Evolutionary conservation across 2,329 filamentous ascomycete genomes (phyloP).

Genomic region (Coniella lustricola): DNA sequence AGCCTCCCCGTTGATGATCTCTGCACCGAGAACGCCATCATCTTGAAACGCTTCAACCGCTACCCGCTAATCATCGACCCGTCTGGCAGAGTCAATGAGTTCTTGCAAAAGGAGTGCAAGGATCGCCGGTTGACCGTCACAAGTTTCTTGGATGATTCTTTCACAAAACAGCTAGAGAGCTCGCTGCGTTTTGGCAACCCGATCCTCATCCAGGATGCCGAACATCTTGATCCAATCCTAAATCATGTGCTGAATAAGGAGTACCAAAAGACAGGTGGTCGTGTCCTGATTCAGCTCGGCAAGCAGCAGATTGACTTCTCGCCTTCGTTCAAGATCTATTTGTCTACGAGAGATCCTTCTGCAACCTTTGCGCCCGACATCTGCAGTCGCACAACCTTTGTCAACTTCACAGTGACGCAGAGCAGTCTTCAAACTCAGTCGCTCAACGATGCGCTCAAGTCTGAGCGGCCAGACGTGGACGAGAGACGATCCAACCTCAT

Average conservation of each 20-base stretch:
- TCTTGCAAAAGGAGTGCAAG: slow-evolving; percentile 89
- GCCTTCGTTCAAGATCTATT: slow-evolving; percentile 87
- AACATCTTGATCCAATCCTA: slow-evolving; percentile 92
- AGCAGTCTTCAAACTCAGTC: slow-evolving; percentile 98
- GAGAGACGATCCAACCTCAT: slow-evolving; percentile 94
- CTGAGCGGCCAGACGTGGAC: slow-evolving; percentile 93
- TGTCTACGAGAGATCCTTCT: slow-evolving; percentile 93
- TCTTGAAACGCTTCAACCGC: slow-evolving; percentile 94
- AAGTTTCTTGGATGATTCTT: slow-evolving; percentile 95
- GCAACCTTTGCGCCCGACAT: slow-evolving; percentile 93
- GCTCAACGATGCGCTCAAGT: slow-evolving; percentile 94
- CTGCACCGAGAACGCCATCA: slow-evolving; percentile 97
- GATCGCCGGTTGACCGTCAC: slow-evolving; percentile 91
- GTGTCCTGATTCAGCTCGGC: slow-evolving; percentile 94
- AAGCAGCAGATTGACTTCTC: slow-evolving; percentile 99
- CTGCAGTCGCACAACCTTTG: slow-evolving; percentile 96
- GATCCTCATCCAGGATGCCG: slow-evolving; percentile 96
- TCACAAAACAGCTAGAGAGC: slow-evolving; percentile 96
- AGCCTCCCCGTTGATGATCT: slow-evolving; percentile 90
- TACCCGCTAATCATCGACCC: slow-evolving; percentile 98
- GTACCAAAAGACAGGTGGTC: slow-evolving; percentile 96
- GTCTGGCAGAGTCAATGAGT: slow-evolving; percentile 88
- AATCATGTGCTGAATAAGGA: slow-evolving; percentile 99
- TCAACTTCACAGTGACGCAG: slow-evolving; percentile 98
- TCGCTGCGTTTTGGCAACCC: slow-evolving; percentile 96